Percentiles rank a stretch among this genome's conserved stretches.
phyloP scores from a whole-genome alignment of 2,329 filamentous ascomycete species.

The Microdochium bolleyi region DNA sequence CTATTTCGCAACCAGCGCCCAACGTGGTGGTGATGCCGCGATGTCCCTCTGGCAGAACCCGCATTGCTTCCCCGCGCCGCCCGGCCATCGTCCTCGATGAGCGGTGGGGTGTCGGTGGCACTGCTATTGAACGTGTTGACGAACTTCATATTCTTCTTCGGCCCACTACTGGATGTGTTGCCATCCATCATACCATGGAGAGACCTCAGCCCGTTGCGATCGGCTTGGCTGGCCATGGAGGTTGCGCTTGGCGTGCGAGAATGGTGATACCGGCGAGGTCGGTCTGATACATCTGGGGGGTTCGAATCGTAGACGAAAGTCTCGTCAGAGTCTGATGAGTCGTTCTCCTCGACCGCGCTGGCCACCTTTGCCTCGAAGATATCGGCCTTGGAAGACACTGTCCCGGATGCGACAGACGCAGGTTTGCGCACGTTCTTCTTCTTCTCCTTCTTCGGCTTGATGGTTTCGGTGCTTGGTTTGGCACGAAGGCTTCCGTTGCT shows the following conservation, averaged over 20 bases:
- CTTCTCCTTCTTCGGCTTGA: constrained; percentile 88
- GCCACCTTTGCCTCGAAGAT: constrained; percentile 97
- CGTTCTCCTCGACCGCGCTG: constrained; percentile 88
- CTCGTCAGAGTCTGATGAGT: constrained; percentile 95
- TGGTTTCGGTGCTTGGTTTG: constrained; percentile 91
- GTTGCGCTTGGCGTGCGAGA: constrained; percentile 92
- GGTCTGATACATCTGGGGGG: constrained; percentile 60
- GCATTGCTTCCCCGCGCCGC: constrained; percentile 52
- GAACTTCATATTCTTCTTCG: constrained; percentile 96
- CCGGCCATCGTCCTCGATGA: constrained; percentile 61
- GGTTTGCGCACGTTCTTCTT: constrained; percentile 73
- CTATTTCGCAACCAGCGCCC: constrained; percentile 68
- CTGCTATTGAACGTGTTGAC: constrained; percentile 68
- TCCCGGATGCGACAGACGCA: constrained; percentile 60
- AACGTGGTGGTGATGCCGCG: constrained; percentile 67
- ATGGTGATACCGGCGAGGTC: constrained; percentile 68
- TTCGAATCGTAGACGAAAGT: constrained; percentile 99
- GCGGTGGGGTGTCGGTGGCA: constrained; percentile 36
- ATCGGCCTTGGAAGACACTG: constrained; percentile 89
- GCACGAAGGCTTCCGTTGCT: constrained; percentile 67
- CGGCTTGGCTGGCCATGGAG: constrained; percentile 66
- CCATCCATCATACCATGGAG: constrained; percentile 61
- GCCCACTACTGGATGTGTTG: constrained; percentile 40
- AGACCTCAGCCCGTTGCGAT: constrained; percentile 51
- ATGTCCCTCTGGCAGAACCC: constrained; percentile 57